Percentiles rank a stretch among this genome's conserved stretches.
phyloP scores from a whole-genome alignment of 148 eudicot species.

The Rhododendron williamsianum region DNA sequence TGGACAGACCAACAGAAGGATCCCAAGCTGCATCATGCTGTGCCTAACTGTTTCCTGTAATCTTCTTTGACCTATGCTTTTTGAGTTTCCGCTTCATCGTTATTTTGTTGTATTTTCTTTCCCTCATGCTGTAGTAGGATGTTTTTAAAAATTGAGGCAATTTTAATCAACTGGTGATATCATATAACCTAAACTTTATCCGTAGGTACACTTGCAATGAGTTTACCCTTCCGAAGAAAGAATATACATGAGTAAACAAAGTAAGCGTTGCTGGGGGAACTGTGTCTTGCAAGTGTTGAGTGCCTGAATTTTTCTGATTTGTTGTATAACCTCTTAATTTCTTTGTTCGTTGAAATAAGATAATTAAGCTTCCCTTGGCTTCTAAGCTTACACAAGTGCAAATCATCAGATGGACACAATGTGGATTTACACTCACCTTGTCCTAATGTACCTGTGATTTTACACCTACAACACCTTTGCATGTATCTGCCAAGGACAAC shows the following conservation, averaged over 20 bases:
- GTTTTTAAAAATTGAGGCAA: neutral
- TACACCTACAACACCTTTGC: neutral
- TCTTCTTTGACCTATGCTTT: neutral
- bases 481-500: neutral
- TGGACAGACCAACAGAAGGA: slow-evolving; percentile 72
- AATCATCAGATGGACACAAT: neutral
- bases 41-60: slow-evolving; percentile 22
- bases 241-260: neutral
- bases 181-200: neutral
- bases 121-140: neutral
- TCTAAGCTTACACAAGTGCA: neutral
- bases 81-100: neutral
- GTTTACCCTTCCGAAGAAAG: neutral
- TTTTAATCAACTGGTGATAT: neutral
- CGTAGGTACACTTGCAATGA: neutral
- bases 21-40: slow-evolving; percentile 69
- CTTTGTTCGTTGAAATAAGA: neutral
- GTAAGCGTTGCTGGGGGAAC: neutral
- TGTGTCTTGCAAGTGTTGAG: neutral
- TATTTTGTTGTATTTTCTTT: neutral
- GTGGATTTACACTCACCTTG: neutral
- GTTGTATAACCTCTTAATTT: neutral
- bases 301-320: neutral
- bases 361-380: neutral
- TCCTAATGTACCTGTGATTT: neutral